Evolutionary conservation across 148 eudicot genomes (phyloP).

Genomic region (Rhododendron williamsianum): DNA sequence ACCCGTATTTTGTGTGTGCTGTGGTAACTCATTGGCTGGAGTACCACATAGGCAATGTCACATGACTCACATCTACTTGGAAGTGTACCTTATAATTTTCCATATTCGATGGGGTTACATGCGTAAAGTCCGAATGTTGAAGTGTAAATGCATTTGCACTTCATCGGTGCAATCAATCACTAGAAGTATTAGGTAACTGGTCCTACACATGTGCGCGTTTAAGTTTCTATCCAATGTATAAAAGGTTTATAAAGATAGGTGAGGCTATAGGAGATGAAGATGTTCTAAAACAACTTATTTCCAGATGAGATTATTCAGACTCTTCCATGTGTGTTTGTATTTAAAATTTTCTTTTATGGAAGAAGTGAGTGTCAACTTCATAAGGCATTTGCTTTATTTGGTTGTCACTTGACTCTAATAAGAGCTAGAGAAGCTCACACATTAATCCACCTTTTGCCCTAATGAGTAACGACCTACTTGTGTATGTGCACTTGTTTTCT

Average conservation of each 20-base stretch:
- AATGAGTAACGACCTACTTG: background rate
- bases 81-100: background rate
- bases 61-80: background rate
- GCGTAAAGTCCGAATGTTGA: background rate
- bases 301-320: background rate
- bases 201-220: background rate
- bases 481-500: background rate
- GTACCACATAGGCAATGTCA: background rate
- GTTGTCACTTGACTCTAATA: background rate
- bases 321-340: background rate
- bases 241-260: background rate
- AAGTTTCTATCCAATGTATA: background rate
- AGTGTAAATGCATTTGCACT: background rate
- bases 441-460: background rate
- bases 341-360: background rate
- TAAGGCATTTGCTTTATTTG: background rate
- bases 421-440: background rate
- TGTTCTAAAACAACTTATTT: background rate
- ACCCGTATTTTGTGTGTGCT: background rate
- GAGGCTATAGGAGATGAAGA: background rate
- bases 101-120: background rate
- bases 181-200: background rate
- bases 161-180: background rate
- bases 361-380: background rate
- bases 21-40: background rate